Evolutionary conservation across 2,329 filamentous ascomycete genomes (phyloP).

Genomic region (Alternaria triticimaculans): DNA sequence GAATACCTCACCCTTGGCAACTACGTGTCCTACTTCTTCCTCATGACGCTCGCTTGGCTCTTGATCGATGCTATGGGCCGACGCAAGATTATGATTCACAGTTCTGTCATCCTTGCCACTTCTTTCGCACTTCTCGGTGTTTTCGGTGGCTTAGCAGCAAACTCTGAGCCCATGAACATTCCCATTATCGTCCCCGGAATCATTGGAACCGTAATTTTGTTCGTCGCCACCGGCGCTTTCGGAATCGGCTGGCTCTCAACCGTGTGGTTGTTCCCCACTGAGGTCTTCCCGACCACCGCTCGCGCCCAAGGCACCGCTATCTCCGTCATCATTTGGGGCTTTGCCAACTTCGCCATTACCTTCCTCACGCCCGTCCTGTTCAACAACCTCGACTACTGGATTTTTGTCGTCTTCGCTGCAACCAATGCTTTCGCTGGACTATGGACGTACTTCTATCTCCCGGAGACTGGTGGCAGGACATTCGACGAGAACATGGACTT

Average conservation of each 20-base stretch:
- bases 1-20: constrained; percentile 67
- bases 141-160: constrained; percentile 58
- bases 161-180: constrained; percentile 47
- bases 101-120: constrained; percentile 56
- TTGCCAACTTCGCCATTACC: constrained; percentile 65
- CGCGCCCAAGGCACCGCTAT: constrained; percentile 63
- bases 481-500: constrained; percentile 68
- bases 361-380: constrained; percentile 65
- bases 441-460: constrained; percentile 61
- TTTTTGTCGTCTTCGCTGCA: constrained; percentile 63
- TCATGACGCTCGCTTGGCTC: constrained; percentile 68
- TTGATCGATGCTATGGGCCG: constrained; percentile 64
- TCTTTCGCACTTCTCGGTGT: constrained; percentile 61
- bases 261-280: constrained; percentile 66
- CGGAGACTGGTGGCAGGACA: constrained; percentile 63
- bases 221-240: constrained; percentile 65
- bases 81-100: constrained; percentile 61
- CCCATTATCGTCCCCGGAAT: constrained; percentile 55
- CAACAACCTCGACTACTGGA: constrained; percentile 65
- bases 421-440: constrained; percentile 63
- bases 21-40: constrained; percentile 66
- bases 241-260: constrained; percentile 67
- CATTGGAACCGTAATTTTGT: constrained; percentile 60
- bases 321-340: constrained; percentile 62
- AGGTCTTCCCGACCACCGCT: constrained; percentile 63